Evolutionary conservation across 352 stramenopile genomes (phyloP), one percentile per base, ranked within the genome.

Genomic region (Phytophthora europaea): DNA sequence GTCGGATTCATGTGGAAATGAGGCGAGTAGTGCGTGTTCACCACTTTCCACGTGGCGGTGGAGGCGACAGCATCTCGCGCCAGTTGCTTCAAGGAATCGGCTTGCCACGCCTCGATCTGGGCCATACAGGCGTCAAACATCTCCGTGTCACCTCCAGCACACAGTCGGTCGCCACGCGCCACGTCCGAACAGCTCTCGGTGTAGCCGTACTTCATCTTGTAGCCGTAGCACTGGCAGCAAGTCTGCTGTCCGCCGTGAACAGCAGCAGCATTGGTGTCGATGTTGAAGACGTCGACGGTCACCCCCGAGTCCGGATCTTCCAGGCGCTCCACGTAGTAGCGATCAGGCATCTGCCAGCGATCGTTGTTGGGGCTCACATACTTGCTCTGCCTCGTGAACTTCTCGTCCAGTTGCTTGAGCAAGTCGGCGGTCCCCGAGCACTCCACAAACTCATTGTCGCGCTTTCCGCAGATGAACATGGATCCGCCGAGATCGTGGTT

Each of bases 201-300:
- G 18, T 65, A 67, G 10, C 73, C 75, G 67, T 89, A 90, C 67
- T 93, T 92, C 38, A 65, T 77, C 36, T 87, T 75, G 54, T 91
- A 91, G 18, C 85, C 88, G 62, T 90, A 93, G 67, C 88, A 94
- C 63, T 94, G 88, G 53, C 88, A 94, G 73, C 88, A 94, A 51
- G 83, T 91, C 63, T 93, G 81, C 51, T 90, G 71, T 7, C 72
- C 85, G 10, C 87, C 88, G 47, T 92, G 85, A 8, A 89, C 67
- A 9, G 84, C 79, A 56, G 83, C 81, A 16, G 82, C 83, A 65
- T 92, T 89, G 8, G 76, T 87, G 58, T 92, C 83, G 23, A 94
- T 82, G 40, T 93, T 94, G 61, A 84, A 94, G 43, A 94, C 81
- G 51, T 94, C 87, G 12, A 93, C 84, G 0, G 75, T 82, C 23